phyloP scores from a whole-genome alignment of 768 basidiomycete species.

The Auricularia auricula-judae region DNA sequence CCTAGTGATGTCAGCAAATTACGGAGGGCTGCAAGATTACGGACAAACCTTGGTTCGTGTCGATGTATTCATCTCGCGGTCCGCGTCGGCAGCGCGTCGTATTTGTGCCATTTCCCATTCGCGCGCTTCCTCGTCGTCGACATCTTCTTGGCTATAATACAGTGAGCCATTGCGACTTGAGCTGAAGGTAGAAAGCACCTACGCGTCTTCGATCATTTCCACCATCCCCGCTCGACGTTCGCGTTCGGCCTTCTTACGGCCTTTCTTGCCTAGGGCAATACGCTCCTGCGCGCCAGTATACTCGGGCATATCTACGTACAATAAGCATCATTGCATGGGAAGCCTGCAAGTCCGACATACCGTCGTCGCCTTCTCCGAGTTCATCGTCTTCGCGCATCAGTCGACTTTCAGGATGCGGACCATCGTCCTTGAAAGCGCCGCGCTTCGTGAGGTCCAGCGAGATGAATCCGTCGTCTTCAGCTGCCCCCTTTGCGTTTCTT shows the following conservation, averaged over 20 bases:
- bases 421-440: slow-evolving; percentile 37
- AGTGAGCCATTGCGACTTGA: slow-evolving; percentile 4
- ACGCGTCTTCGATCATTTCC: slow-evolving; percentile 79
- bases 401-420: slow-evolving; percentile 79
- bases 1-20: too few species aligned
- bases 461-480: slow-evolving; percentile 58
- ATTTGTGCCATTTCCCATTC: slow-evolving; percentile 85
- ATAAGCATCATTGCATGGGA: neutral
- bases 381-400: slow-evolving; percentile 81
- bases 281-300: slow-evolving; percentile 82
- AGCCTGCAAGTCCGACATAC: slow-evolving; percentile 27
- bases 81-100: slow-evolving; percentile 42
- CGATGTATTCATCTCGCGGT: neutral
- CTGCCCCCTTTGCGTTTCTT: slow-evolving; percentile 31
- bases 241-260: slow-evolving; percentile 54
- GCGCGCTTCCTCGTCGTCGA: slow-evolving; percentile 71
- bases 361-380: slow-evolving; percentile 79
- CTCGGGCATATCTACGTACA: slow-evolving; percentile 60
- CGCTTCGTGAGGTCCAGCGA: slow-evolving; percentile 59
- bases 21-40: too few species aligned
- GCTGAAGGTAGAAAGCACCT: slow-evolving; percentile 18
- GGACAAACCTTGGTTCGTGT: neutral
- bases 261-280: slow-evolving; percentile 77
- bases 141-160: slow-evolving; percentile 35
- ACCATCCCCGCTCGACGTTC: slow-evolving; percentile 61